Evolutionary conservation across 2,329 filamentous ascomycete genomes (phyloP).

Genomic region (Aspergillus vadensis): DNA sequence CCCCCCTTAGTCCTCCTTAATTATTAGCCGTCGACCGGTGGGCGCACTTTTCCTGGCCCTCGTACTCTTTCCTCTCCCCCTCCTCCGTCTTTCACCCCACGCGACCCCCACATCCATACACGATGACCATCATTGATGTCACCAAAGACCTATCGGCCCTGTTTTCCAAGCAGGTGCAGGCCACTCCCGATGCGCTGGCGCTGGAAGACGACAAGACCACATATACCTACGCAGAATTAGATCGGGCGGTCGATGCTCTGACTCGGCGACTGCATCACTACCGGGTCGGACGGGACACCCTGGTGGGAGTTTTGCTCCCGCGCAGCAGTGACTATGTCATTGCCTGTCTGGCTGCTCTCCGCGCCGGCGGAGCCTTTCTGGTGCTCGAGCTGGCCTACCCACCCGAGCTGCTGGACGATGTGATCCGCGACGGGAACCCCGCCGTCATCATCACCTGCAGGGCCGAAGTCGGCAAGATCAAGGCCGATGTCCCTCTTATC

Average conservation of each 20-base stretch:
- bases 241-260: constrained; percentile 66
- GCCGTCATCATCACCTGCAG: constrained; percentile 69
- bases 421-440: constrained; percentile 73
- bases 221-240: constrained; percentile 73
- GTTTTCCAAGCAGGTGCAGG: constrained; percentile 67
- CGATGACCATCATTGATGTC: constrained; percentile 69
- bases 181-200: constrained; percentile 69
- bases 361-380: constrained; percentile 76
- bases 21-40: background rate
- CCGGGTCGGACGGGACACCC: constrained; percentile 70
- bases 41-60: background rate
- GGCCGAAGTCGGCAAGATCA: constrained; percentile 66
- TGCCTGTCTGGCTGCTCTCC: constrained; percentile 73
- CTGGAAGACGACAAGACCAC: constrained; percentile 68
- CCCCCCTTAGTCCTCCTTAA: background rate
- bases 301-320: constrained; percentile 74
- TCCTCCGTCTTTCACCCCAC: background rate
- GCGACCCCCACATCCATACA: background rate
- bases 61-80: background rate
- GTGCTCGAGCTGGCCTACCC: constrained; percentile 81
- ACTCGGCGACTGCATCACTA: constrained; percentile 64
- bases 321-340: constrained; percentile 79
- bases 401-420: constrained; percentile 70
- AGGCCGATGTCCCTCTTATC: constrained; percentile 62
- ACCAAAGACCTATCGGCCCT: constrained; percentile 72